Evolutionary conservation across 2,329 filamentous ascomycete genomes (phyloP).

Genomic region (Clarireedia homoeocarpa): DNA sequence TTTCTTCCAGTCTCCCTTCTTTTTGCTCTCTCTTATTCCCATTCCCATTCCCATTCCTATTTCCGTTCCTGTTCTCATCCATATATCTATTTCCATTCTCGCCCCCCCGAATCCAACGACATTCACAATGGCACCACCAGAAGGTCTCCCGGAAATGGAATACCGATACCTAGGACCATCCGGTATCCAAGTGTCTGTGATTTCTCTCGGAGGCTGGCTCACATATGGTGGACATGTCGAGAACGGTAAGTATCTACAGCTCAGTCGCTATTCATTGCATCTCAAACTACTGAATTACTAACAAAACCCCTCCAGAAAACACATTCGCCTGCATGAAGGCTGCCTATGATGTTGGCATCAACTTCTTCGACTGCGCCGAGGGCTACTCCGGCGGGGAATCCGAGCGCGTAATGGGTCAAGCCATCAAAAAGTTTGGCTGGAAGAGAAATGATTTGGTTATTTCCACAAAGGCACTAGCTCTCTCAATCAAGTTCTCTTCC

Average conservation of each 20-base stretch:
- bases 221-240: slow-evolving; percentile 70
- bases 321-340: slow-evolving; percentile 54
- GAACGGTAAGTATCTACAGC: slow-evolving; percentile 38
- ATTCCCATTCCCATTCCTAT: neutral
- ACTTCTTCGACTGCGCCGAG: slow-evolving; percentile 52
- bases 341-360: slow-evolving; percentile 49
- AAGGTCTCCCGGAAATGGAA: slow-evolving; percentile 48
- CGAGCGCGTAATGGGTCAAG: slow-evolving; percentile 46
- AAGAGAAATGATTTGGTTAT: slow-evolving; percentile 49
- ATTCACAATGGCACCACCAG: slow-evolving; percentile 31
- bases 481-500: neutral
- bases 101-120: slow-evolving; percentile 36
- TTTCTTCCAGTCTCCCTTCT: neutral
- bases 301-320: slow-evolving; percentile 37
- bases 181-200: slow-evolving; percentile 65
- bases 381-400: slow-evolving; percentile 44
- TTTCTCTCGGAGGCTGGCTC: slow-evolving; percentile 65
- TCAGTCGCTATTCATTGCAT: neutral
- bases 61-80: neutral
- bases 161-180: slow-evolving; percentile 66
- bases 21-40: neutral
- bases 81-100: neutral
- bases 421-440: slow-evolving; percentile 50
- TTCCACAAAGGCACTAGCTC: slow-evolving; percentile 40
- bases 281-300: neutral